Conservation (phyloP, 768 basidiomycete genomes). For the Auriscalpium orientale region DNA sequence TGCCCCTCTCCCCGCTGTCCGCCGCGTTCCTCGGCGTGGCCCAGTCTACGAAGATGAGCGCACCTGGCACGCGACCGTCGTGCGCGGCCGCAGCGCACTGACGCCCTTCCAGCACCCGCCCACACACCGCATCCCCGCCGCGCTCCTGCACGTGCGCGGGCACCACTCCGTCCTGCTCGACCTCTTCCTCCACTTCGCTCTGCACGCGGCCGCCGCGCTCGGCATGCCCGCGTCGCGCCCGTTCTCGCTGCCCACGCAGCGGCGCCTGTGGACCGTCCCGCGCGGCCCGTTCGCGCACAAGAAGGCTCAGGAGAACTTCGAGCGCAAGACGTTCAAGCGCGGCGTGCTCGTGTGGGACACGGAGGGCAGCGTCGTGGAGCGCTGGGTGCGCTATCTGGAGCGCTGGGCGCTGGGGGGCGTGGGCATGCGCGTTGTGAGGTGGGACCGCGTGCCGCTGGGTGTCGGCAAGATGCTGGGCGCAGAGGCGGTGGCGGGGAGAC, state of each 20-base stretch:
- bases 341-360: conserved; percentile 90
- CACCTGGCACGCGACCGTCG: conserved; percentile 42
- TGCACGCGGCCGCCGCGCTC: conserved; percentile 79
- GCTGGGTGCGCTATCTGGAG: conserved; percentile 75
- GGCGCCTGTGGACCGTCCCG: conserved; percentile 78
- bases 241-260: conserved; percentile 61
- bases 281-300: conserved; percentile 88
- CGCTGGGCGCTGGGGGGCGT: conserved; percentile 77
- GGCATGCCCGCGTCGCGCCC: conserved; percentile 69
- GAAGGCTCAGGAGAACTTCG: conserved; percentile 93
- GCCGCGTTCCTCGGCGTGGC: too few relatives aligned
- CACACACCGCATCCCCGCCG: conserved; percentile 69
- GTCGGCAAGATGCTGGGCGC: conserved; percentile 33
- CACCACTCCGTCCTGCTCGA: conserved; percentile 60
- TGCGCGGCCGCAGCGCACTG: conserved; percentile 56
- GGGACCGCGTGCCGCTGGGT: conserved; percentile 59
- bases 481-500: conserved; percentile 26
- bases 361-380: conserved; percentile 64
- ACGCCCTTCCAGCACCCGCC: conserved; percentile 48
- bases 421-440: conserved; percentile 74
- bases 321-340: conserved; percentile 74
- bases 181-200: conserved; percentile 77
- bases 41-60: conserved; percentile 21
- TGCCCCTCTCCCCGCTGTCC: too few relatives aligned
- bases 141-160: conserved; percentile 76